phyloP scores from a whole-genome alignment of 805 yeast species.

The Candida oleophila region DNA sequence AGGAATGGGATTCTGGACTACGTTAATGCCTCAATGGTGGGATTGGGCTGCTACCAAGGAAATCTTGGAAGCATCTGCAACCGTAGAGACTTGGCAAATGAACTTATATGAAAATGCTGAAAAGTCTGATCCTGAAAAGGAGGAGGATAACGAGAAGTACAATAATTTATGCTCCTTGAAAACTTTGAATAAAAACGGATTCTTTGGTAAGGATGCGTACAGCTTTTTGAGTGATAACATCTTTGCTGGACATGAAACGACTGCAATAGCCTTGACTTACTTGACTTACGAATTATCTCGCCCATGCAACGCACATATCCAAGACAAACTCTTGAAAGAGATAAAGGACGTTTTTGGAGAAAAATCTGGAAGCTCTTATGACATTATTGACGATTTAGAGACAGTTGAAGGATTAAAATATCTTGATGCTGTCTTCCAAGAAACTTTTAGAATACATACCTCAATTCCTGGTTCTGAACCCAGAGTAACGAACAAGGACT shows the following conservation, averaged over 20 bases:
- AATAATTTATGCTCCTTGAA: conserved; percentile 31
- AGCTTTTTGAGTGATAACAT: conserved; percentile 56
- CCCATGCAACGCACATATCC: conserved; percentile 45
- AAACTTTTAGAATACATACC: conserved; percentile 60
- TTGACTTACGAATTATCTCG: conserved; percentile 58
- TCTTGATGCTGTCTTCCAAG: conserved; percentile 61
- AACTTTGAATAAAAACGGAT: conserved; percentile 31
- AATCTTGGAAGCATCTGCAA: conserved; percentile 35
- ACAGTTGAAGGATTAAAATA: conserved; percentile 55
- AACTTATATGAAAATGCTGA: conserved; percentile 34
- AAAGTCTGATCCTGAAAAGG: conserved; percentile 21
- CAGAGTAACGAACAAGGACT: conserved; percentile 39
- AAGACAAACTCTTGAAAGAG: conserved; percentile 49
- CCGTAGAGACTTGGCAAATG: conserved; percentile 49
- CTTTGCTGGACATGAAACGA: conserved; percentile 78
- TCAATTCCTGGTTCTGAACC: conserved; percentile 79
- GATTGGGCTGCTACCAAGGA: conserved; percentile 43
- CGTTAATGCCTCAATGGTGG: conserved; percentile 57
- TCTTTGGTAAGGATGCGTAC: conserved; percentile 33
- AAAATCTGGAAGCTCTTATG: conserved; percentile 13
- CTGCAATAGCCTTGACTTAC: conserved; percentile 63
- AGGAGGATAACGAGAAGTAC: conserved; percentile 8
- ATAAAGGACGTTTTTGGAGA: conserved; percentile 33
- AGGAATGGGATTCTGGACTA: conserved; percentile 65
- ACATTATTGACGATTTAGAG: conserved; percentile 28